Percentiles rank a stretch among this genome's conserved stretches.
phyloP scores from a whole-genome alignment of 2,329 filamentous ascomycete species.

The Arthrobotrys musiformis region DNA sequence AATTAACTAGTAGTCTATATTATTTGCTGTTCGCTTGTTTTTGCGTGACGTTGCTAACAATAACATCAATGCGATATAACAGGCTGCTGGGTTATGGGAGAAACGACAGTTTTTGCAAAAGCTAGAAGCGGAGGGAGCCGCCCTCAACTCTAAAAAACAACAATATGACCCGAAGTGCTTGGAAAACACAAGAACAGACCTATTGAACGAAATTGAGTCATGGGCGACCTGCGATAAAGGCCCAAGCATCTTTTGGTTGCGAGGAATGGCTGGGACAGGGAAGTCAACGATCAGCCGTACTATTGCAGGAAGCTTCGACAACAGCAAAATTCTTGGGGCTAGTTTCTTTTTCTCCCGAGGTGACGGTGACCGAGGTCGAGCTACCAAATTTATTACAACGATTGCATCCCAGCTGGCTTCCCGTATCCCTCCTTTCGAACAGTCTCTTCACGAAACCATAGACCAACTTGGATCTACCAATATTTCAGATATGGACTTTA shows the following conservation, averaged over 20 bases:
- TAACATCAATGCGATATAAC: background rate
- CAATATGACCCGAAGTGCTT: slow-evolving; percentile 6
- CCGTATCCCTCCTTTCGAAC: background rate
- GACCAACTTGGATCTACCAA: background rate
- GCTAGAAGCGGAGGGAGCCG: background rate
- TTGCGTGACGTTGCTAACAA: background rate
- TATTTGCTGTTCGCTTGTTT: background rate
- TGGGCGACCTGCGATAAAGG: slow-evolving; percentile 37
- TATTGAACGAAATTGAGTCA: slow-evolving; percentile 53
- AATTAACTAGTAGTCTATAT: background rate
- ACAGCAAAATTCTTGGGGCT: slow-evolving; percentile 27
- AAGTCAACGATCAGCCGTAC: slow-evolving; percentile 55
- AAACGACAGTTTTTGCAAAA: slow-evolving; percentile 14
- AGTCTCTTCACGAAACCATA: background rate
- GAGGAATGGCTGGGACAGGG: slow-evolving; percentile 59
- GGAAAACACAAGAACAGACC: slow-evolving; percentile 56
- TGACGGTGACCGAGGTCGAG: slow-evolving; percentile 10
- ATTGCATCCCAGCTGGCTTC: slow-evolving; percentile 24
- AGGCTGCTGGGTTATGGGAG: background rate
- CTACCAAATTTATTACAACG: slow-evolving; percentile 40
- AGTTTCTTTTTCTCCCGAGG: slow-evolving; percentile 57
- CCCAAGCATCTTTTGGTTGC: slow-evolving; percentile 61
- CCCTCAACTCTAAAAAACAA: slow-evolving; percentile 6
- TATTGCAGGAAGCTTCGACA: slow-evolving; percentile 29
- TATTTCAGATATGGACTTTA: slow-evolving; percentile 57